Evolutionary conservation across 331 rosid genomes (phyloP).

Genomic region (Cydonia oblonga): DNA sequence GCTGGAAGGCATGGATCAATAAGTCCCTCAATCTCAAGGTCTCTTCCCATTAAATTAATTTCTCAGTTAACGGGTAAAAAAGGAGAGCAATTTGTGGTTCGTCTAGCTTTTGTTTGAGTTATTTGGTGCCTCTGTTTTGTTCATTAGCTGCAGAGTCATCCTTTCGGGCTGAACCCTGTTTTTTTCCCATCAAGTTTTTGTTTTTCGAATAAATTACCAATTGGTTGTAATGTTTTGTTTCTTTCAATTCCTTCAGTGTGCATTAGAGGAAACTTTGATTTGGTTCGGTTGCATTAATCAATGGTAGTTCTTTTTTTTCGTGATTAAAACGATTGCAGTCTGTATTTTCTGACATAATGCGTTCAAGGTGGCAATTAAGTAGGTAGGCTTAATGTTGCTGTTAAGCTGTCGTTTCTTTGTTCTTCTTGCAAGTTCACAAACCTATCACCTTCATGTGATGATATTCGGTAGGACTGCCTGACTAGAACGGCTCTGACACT

Average conservation of each 20-base stretch:
- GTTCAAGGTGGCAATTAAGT: no score
- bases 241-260: not conserved
- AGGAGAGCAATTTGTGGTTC: not conserved
- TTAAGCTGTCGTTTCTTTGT: not conserved
- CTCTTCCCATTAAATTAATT: conserved; percentile 39
- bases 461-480: not conserved
- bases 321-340: not conserved
- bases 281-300: not conserved
- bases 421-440: not conserved
- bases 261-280: not conserved
- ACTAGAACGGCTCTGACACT: not conserved
- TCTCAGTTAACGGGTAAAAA: not conserved
- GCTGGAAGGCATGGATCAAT: conserved; percentile 84
- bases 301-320: not conserved
- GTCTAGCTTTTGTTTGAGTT: not conserved
- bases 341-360: not conserved
- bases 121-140: not conserved
- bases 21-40: conserved; percentile 62
- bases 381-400: not conserved
- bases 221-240: not conserved
- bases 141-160: not conserved
- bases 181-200: not conserved
- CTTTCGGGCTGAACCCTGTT: not conserved
- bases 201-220: not conserved
- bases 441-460: not conserved